Percentiles rank a stretch among this genome's conserved stretches.
phyloP scores from a whole-genome alignment of 345 rosid genomes.

The Pugionium cornutum region DNA sequence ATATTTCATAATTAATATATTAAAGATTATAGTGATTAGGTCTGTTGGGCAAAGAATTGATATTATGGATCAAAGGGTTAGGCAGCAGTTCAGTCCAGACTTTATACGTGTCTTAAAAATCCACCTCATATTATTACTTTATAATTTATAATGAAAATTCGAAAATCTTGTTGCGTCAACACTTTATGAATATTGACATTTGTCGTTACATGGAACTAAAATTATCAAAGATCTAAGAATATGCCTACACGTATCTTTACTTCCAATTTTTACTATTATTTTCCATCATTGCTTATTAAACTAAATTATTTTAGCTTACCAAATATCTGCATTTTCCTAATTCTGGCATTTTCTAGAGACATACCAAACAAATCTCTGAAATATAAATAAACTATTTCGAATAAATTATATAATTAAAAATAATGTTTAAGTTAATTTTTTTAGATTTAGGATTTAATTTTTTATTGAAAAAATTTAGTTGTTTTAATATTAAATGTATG shows the following conservation, averaged over 20 bases:
- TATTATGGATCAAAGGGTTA: slow-evolving; percentile 21
- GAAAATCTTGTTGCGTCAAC: slow-evolving; percentile 15
- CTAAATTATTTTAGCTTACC: slow-evolving; percentile 13
- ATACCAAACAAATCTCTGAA: slow-evolving; percentile 16
- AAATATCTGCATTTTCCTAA: slow-evolving; percentile 7
- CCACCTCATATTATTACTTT: slow-evolving; percentile 9
- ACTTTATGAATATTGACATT: slow-evolving; percentile 3
- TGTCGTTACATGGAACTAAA: slow-evolving; percentile 20
- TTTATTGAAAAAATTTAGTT: background rate
- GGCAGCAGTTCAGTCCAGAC: slow-evolving; percentile 12
- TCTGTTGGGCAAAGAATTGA: background rate
- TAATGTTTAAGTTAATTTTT: too few relatives aligned
- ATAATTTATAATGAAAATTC: background rate
- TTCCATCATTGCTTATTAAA: background rate
- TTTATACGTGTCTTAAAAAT: slow-evolving; percentile 20
- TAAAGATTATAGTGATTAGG: slow-evolving; percentile 13
- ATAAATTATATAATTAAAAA: background rate
- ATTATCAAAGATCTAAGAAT: background rate
- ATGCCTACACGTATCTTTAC: background rate
- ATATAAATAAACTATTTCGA: background rate
- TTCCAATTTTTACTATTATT: background rate
- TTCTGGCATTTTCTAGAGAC: slow-evolving; percentile 22
- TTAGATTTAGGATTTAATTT: too few relatives aligned
- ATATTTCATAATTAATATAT: background rate
- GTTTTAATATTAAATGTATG: too few relatives aligned